Evolutionary conservation across 257 asterid genomes (phyloP).

Genomic region (Paulownia fortunei): DNA sequence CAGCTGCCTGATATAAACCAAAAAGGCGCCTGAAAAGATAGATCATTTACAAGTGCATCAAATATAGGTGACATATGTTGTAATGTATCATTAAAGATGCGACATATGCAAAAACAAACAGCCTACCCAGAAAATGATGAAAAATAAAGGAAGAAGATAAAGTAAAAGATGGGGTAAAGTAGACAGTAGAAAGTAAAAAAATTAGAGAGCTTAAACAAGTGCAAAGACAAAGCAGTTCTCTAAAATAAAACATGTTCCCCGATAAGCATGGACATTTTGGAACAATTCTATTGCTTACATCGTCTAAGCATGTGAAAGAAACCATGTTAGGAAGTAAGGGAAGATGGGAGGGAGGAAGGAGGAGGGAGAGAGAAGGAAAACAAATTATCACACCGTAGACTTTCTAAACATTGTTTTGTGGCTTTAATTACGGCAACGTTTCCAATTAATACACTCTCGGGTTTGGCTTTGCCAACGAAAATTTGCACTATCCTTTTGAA

Average conservation of each 20-base stretch:
- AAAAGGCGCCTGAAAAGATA: constrained; percentile 62
- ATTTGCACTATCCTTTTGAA: constrained; percentile 51
- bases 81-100: constrained; percentile 16
- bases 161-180: neutral
- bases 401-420: constrained; percentile 69
- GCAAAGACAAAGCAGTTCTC: constrained; percentile 25
- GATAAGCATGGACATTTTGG: constrained; percentile 2
- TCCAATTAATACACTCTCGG: constrained; percentile 36
- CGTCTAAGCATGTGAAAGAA: constrained; percentile 31
- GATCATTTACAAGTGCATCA: constrained; percentile 28
- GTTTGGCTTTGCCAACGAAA: constrained; percentile 48
- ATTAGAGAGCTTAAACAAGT: constrained; percentile 15
- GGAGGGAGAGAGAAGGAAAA: constrained; percentile 7
- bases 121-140: constrained; percentile 21
- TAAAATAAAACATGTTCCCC: neutral
- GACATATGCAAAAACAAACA: constrained; percentile 2
- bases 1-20: constrained; percentile 55
- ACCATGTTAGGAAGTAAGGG: neutral
- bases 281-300: constrained; percentile 2
- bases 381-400: constrained; percentile 55
- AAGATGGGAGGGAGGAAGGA: constrained; percentile 12
- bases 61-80: constrained; percentile 2
- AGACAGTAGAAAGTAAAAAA: neutral
- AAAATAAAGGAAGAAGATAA: constrained; percentile 11
- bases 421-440: constrained; percentile 53